Evolutionary conservation across 495 filamentous ascomycete species (phyloP).

Genomic region (Aspergillus carlsbadensis): DNA sequence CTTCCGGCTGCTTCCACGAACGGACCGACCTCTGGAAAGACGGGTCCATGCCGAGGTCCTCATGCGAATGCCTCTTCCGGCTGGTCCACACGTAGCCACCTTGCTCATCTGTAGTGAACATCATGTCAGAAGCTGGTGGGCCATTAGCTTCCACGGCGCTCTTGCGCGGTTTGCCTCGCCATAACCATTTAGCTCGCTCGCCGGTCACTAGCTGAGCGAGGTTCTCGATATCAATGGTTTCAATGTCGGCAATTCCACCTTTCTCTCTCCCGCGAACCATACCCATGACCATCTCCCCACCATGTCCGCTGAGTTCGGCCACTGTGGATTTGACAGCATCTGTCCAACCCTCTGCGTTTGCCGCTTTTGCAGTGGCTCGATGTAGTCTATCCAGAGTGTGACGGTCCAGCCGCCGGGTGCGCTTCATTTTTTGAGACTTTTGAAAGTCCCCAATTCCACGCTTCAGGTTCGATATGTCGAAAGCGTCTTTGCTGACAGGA

Average conservation of each 20-base stretch:
- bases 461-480: conserved; percentile 79
- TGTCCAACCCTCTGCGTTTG: conserved; percentile 75
- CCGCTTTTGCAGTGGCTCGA: conserved; percentile 80
- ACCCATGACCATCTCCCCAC: conserved; percentile 88
- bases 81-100: conserved; percentile 64
- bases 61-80: conserved; percentile 48
- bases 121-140: conserved; percentile 53
- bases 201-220: conserved; percentile 76
- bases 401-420: conserved; percentile 76
- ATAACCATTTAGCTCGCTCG: conserved; percentile 85
- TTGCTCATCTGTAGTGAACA: conserved; percentile 68
- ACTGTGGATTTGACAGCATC: conserved; percentile 94
- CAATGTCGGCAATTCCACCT: conserved; percentile 84
- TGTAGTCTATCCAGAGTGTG: conserved; percentile 81
- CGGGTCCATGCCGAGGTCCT: conserved; percentile 36
- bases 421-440: conserved; percentile 77
- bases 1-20: conserved; percentile 30
- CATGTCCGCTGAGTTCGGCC: conserved; percentile 91
- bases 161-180: conserved; percentile 83
- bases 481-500: conserved; percentile 87
- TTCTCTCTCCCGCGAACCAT: conserved; percentile 90
- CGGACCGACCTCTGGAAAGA: conserved; percentile 27
- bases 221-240: conserved; percentile 83
- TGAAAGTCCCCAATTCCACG: conserved; percentile 85
- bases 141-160: conserved; percentile 49